Evolutionary conservation across 768 basidiomycete genomes (phyloP), one percentile per base, ranked within the genome.

Genomic region (Rickenella mellea): DNA sequence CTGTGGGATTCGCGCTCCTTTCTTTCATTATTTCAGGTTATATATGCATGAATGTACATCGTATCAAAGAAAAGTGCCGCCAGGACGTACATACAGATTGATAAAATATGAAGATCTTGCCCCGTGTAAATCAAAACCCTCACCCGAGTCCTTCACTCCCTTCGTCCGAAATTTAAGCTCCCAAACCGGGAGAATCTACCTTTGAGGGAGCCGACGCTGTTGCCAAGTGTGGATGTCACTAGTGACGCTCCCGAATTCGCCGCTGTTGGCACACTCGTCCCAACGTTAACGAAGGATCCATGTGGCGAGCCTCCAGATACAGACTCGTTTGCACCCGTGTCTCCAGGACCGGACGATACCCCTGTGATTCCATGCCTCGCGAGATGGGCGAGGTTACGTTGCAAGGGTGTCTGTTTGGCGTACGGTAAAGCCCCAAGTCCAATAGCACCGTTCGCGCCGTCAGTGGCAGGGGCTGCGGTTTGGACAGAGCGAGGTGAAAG

Each of bases 351-450:
- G 1, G 83, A 85, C 21, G 86, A 73, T 5, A 91, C 80, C 1
- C 82, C 86, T 33, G 78, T 81, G 59, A 91, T 82, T 8, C 88
- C 88, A 53, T 90, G 84, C 21, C 83, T 73, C 14, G 87, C 77
- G 5, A 91, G 69, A 49, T 89, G 80, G 5, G 86, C 88, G 0
- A 90, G 70, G 47, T 88, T 83, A 14, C 82, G 71, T 49, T 89
- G 86, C 15, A 91, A 65, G 2, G 83, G 83, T 0, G 88, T 88
- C 51, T 79, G 79, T 49, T 79, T 79, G 41, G 60, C 49, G 21
- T 66, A 52, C 5, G 46, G 48, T 3, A 43, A 15, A 6, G 33
- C 9, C 3, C 27, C 40, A 15, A 54, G 54, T 9, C 41, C 31
- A 12, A 37, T 40, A 21, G 40, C 33, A 5, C 44, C 40, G 26